A percentile compares a stretch with the other conserved stretches of the same genome.
These are phyloP conservation scores for Cyberlindnera xylosilytica DNA, from an alignment of 805 yeast species.

Conservation along the genomic window DNA sequence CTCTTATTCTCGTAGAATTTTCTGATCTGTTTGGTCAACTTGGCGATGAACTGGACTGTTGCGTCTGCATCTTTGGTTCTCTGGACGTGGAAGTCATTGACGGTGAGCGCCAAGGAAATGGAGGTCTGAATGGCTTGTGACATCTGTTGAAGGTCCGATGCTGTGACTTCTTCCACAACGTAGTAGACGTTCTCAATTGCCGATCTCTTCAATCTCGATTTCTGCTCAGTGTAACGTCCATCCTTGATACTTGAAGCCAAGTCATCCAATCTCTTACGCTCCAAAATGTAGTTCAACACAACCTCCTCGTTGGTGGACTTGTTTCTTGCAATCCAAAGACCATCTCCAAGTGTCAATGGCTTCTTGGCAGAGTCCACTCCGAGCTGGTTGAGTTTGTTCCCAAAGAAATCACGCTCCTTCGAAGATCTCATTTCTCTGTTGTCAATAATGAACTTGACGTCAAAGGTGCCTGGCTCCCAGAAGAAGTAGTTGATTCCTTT, in stretches of 20 bases:
- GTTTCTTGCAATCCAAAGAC: constrained; percentile 81
- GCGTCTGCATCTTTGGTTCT: constrained; percentile 71
- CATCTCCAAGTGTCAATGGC: constrained; percentile 80
- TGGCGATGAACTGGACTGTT: constrained; percentile 58
- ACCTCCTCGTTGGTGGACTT: constrained; percentile 54
- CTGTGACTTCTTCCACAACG: constrained; percentile 70
- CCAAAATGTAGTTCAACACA: constrained; percentile 79
- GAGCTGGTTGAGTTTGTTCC: constrained; percentile 43
- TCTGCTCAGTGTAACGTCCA: constrained; percentile 88
- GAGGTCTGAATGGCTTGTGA: constrained; percentile 73
- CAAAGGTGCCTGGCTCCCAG: constrained; percentile 66
- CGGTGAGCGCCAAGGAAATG: constrained; percentile 63
- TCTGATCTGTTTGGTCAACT: constrained; percentile 44
- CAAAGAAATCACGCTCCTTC: constrained; percentile 68
- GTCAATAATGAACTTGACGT: constrained; percentile 64
- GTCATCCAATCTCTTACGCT: constrained; percentile 88
- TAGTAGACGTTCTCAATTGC: constrained; percentile 69
- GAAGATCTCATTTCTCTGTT: constrained; percentile 76
- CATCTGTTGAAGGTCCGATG: constrained; percentile 43
- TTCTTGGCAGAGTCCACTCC: constrained; percentile 52
- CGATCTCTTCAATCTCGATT: constrained; percentile 65
- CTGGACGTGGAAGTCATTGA: constrained; percentile 62
- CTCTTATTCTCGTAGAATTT: constrained; percentile 35
- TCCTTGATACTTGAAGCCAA: constrained; percentile 78
- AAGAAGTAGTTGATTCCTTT: constrained; percentile 26